phyloP scores from a whole-genome alignment of 306 rosid genomes.

The Aeschynomene evenia region DNA sequence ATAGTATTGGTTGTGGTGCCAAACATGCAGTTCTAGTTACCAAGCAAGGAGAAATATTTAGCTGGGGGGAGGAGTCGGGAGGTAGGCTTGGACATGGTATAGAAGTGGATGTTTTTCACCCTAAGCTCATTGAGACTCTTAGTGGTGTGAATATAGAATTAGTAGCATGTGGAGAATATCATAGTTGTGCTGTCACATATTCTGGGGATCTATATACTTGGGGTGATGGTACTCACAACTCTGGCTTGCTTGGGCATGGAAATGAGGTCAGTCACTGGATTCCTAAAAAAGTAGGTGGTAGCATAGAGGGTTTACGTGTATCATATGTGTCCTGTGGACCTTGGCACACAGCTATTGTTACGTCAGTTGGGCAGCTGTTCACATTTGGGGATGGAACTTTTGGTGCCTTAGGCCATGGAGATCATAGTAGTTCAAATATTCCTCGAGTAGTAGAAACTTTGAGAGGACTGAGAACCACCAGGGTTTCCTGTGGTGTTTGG shows the following conservation, averaged over 20 bases:
- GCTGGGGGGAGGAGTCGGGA: constrained; percentile 97
- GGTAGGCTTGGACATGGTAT: constrained; percentile 98
- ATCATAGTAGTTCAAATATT: constrained; percentile 55
- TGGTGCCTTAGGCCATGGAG: constrained; percentile 97
- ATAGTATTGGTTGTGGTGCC: constrained; percentile 81
- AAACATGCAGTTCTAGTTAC: constrained; percentile 81
- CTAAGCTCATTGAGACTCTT: constrained; percentile 69
- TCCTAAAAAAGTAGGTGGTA: constrained; percentile 79
- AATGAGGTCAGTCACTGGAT: constrained; percentile 82
- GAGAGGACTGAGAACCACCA: constrained; percentile 67
- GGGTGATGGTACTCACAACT: constrained; percentile 81
- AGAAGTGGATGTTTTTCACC: constrained; percentile 75
- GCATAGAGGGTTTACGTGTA: constrained; percentile 66
- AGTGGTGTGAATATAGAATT: constrained; percentile 69
- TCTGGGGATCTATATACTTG: constrained; percentile 95
- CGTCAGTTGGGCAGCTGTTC: constrained; percentile 85
- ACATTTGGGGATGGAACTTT: constrained; percentile 99
- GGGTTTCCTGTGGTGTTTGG: constrained; percentile 96
- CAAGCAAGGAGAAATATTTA: constrained; percentile 87
- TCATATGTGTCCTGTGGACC: constrained; percentile 88
- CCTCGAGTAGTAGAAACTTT: constrained; percentile 82
- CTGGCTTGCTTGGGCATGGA: constrained; percentile 87
- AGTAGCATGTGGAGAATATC: constrained; percentile 95
- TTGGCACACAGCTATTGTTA: constrained; percentile 92
- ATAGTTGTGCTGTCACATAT: constrained; percentile 85